Evolutionary conservation across 2,329 filamentous ascomycete genomes (phyloP).

Genomic region (Penicillium hesseltinei): DNA sequence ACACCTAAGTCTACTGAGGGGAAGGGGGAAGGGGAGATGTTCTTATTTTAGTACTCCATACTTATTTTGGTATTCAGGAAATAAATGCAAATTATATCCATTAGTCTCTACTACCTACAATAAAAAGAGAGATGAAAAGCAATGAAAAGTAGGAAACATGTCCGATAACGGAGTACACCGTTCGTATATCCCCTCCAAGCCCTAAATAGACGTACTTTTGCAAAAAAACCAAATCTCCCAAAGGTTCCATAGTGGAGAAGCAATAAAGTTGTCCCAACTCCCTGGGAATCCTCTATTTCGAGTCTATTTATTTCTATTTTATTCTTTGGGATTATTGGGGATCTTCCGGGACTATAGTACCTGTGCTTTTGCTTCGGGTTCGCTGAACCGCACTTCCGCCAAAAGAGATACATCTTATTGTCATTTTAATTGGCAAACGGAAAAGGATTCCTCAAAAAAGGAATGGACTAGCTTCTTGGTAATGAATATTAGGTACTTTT

Average conservation of each 20-base stretch:
- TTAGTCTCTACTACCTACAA: not conserved
- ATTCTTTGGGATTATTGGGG: not conserved
- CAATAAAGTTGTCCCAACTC: constrained; percentile 3
- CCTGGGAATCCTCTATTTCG: constrained; percentile 1
- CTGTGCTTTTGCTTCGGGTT: not conserved
- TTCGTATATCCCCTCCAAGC: not conserved
- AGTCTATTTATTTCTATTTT: not conserved
- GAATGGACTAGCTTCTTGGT: not conserved
- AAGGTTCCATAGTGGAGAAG: not conserved
- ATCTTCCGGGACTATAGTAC: not conserved
- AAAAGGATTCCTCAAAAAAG: not conserved
- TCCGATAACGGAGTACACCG: not conserved
- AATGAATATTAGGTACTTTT: not conserved
- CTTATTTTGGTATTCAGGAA: not conserved
- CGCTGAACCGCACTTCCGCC: not conserved
- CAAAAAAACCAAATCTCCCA: not conserved
- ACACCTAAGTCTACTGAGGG: constrained; percentile 26
- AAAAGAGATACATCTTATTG: constrained; percentile 1
- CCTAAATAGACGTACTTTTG: not conserved
- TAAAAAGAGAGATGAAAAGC: not conserved
- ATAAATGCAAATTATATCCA: not conserved
- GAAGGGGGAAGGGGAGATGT: not conserved
- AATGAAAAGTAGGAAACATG: not conserved
- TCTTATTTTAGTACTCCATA: too few relatives aligned
- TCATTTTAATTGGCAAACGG: not conserved